A percentile compares a stretch with the other conserved stretches of the same genome.
These are phyloP conservation scores for Boletus coccyginus DNA, from an alignment of 768 basidiomycete species.

Conservation along the genomic window DNA sequence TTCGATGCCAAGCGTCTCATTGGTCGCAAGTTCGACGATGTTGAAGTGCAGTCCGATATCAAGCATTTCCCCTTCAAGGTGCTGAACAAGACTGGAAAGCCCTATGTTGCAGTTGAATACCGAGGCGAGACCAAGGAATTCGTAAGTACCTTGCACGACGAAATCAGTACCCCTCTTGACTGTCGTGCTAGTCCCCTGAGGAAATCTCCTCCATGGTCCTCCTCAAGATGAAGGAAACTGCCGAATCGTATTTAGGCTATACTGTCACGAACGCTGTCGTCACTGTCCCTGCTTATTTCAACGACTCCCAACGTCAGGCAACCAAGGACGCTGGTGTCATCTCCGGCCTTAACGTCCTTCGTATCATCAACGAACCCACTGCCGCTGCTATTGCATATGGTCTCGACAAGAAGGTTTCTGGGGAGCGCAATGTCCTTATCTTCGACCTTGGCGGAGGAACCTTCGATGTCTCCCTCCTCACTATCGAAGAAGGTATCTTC, in stretches of 20 bases:
- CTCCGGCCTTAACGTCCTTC: slow-evolving; percentile 91
- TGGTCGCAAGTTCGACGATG: slow-evolving; percentile 85
- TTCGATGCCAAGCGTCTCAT: slow-evolving; percentile 99
- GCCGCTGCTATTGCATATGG: slow-evolving; percentile 98
- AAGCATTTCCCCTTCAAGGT: slow-evolving; percentile 96
- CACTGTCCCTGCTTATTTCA: slow-evolving; percentile 97
- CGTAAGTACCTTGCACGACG: slow-evolving; percentile 42
- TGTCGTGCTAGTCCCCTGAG: slow-evolving; percentile 70
- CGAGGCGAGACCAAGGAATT: slow-evolving; percentile 94
- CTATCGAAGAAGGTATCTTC: slow-evolving; percentile 97
- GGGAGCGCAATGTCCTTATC: slow-evolving; percentile 95
- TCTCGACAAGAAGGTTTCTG: slow-evolving; percentile 88
- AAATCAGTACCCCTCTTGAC: slow-evolving; percentile 13
- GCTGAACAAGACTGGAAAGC: slow-evolving; percentile 83
- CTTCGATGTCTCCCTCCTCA: slow-evolving; percentile 95
- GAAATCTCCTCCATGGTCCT: slow-evolving; percentile 99
- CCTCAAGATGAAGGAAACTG: slow-evolving; percentile 97
- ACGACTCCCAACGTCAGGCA: slow-evolving; percentile 97
- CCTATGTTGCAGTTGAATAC: slow-evolving; percentile 86
- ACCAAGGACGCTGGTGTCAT: slow-evolving; percentile 98
- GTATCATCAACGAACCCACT: slow-evolving; percentile 99
- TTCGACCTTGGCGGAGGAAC: slow-evolving; percentile 99
- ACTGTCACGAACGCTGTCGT: slow-evolving; percentile 88
- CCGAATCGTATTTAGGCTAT: slow-evolving; percentile 92
- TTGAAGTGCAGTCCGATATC: slow-evolving; percentile 79